phyloP scores from a whole-genome alignment of 139 green algal genomes.

The Tetradesmus obliquus region DNA sequence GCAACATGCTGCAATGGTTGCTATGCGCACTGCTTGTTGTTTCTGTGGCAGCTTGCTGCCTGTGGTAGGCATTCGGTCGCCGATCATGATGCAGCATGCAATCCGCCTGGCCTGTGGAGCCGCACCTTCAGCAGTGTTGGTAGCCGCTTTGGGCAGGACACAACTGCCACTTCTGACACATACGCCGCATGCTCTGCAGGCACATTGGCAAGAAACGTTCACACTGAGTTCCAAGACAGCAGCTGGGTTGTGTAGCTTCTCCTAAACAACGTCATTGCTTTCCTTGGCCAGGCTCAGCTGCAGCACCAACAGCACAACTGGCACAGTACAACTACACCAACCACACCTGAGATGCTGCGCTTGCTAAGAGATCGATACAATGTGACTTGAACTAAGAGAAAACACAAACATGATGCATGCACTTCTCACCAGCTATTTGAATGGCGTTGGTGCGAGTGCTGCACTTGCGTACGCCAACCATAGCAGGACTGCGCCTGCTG shows the following conservation, averaged over 20 bases:
- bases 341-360: background rate
- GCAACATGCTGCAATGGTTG: too few species aligned
- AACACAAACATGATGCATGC: background rate
- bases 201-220: background rate
- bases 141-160: conserved; percentile 58
- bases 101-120: background rate
- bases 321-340: background rate
- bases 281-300: background rate
- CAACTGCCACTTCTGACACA: conserved; percentile 50
- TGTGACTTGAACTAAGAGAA: background rate
- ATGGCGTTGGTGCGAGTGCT: conserved; percentile 42
- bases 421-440: conserved; percentile 37
- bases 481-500: too few species aligned
- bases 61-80: too few species aligned
- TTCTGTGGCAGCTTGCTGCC: too few species aligned
- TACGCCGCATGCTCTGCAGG: conserved; percentile 48
- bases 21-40: too few species aligned
- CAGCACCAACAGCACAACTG: background rate
- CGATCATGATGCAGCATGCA: too few species aligned
- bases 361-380: too few species aligned
- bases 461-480: background rate
- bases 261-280: background rate
- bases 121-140: conserved; percentile 51
- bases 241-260: background rate
- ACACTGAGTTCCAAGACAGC: background rate